A percentile compares a stretch with the other conserved stretches of the same genome.
Conservation (phyloP, 768 basidiomycete species). For the Clavaria fumosa region DNA sequence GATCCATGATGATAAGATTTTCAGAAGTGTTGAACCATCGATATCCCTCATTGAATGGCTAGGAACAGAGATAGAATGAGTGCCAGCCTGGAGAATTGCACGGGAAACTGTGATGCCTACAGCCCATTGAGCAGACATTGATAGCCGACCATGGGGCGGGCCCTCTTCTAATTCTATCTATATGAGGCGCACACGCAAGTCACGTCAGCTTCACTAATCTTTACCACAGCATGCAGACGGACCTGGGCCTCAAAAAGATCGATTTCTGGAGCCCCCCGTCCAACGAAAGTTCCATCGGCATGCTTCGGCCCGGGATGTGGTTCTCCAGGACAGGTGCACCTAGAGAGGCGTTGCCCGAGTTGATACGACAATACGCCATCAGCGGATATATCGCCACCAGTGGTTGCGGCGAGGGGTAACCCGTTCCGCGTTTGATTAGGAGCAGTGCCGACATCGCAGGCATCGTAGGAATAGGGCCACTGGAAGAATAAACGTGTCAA, state of each 20-base stretch:
- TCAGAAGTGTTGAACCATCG: constrained; percentile 48
- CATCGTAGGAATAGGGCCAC: constrained; percentile 78
- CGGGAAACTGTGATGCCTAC: constrained; percentile 33
- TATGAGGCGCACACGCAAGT: too few relatives aligned
- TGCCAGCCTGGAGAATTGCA: constrained; percentile 2
- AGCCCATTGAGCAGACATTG: constrained; percentile 74
- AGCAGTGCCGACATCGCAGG: constrained; percentile 87
- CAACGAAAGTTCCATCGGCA: constrained; percentile 63
- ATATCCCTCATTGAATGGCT: constrained; percentile 72
- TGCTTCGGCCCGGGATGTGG: constrained; percentile 79
- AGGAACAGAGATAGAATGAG: constrained; percentile 1
- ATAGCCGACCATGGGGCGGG: constrained; percentile 56
- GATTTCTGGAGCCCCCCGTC: constrained; percentile 77
- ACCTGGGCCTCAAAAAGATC: constrained; percentile 82
- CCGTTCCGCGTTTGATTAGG: constrained; percentile 69
- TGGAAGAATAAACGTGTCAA: constrained; percentile 12
- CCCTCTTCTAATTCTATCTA: too few relatives aligned
- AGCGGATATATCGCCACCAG: constrained; percentile 40
- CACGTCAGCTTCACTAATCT: too few relatives aligned
- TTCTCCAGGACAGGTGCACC: constrained; percentile 80
- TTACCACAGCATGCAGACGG: constrained; percentile 8
- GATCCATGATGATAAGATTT: constrained; percentile 42
- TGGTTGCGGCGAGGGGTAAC: constrained; percentile 41
- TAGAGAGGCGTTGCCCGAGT: constrained; percentile 73
- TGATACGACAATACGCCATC: constrained; percentile 59